Evolutionary conservation across 805 yeast genomes (phyloP).

Genomic region (Spathaspora sp.): DNA sequence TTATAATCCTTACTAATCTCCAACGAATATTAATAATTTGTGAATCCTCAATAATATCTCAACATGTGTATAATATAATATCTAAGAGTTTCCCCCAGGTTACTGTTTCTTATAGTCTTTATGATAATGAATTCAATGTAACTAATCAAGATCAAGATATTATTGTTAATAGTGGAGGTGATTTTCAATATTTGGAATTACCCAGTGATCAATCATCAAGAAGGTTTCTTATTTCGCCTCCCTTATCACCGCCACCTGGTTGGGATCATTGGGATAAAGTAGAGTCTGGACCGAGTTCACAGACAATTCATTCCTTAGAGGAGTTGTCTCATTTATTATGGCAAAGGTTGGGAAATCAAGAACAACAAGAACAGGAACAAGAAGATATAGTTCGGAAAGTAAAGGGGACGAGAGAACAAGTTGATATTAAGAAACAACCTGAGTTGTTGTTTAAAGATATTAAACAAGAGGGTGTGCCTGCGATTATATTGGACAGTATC

Average conservation of each 20-base stretch:
- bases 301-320: slow-evolving; percentile 31
- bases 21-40: slow-evolving; percentile 33
- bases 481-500: slow-evolving; percentile 32
- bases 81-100: slow-evolving; percentile 4
- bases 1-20: slow-evolving; percentile 30
- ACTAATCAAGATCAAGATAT: neutral
- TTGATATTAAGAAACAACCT: slow-evolving; percentile 25
- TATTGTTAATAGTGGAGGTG: neutral
- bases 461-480: slow-evolving; percentile 33
- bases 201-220: slow-evolving; percentile 37
- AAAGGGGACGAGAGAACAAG: neutral
- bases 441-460: slow-evolving; percentile 35
- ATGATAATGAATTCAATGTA: slow-evolving; percentile 22
- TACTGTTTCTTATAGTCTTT: slow-evolving; percentile 27
- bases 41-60: slow-evolving; percentile 10
- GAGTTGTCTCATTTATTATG: slow-evolving; percentile 41
- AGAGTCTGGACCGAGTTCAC: slow-evolving; percentile 39
- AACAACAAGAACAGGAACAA: slow-evolving; percentile 13
- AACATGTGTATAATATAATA: neutral
- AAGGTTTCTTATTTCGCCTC: slow-evolving; percentile 43
- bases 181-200: slow-evolving; percentile 30
- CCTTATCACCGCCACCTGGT: slow-evolving; percentile 40
- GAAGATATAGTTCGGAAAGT: neutral
- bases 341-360: slow-evolving; percentile 38
- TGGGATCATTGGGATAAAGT: slow-evolving; percentile 41